These are phyloP conservation scores for Abortiporus biennis DNA, from an alignment of 1,284 basidiomycete species.

Conservation along the genomic window DNA sequence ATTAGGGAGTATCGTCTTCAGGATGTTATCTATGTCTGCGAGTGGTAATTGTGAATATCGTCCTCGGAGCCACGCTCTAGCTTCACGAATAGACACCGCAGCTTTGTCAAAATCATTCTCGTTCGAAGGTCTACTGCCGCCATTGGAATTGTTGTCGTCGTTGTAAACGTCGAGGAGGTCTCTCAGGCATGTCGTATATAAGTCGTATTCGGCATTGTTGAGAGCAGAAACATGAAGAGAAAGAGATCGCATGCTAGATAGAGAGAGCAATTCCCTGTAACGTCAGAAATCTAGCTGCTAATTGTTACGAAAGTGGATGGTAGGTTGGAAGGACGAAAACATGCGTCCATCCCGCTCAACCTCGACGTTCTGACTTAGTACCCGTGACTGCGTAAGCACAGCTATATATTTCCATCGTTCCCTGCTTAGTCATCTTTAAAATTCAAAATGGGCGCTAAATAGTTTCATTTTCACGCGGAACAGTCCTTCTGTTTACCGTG, in stretches of 20 bases:
- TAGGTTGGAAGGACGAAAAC: too few species aligned
- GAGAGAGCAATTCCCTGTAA: too few species aligned
- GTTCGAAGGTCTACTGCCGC: constrained; percentile 20
- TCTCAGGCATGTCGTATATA: constrained; percentile 54
- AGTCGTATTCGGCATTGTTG: constrained; percentile 59
- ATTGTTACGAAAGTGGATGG: too few species aligned
- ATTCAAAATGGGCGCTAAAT: too few species aligned
- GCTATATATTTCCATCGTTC: too few species aligned
- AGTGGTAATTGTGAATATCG: constrained; percentile 50
- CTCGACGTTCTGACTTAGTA: too few species aligned
- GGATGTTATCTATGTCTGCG: constrained; percentile 54
- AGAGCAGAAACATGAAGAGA: constrained; percentile 68
- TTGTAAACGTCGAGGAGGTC: constrained; percentile 48
- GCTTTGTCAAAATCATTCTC: constrained; percentile 47
- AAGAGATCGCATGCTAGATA: constrained; percentile 57
- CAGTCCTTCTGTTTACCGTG: too few species aligned
- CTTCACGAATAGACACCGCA: constrained; percentile 54
- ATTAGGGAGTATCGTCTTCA: constrained; percentile 54
- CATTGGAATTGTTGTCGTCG: constrained; percentile 23
- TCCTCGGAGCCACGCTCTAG: constrained; percentile 68
- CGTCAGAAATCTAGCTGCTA: too few species aligned
- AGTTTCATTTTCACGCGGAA: too few species aligned
- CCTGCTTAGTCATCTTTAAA: too few species aligned
- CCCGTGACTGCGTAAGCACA: too few species aligned
- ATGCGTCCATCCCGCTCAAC: too few species aligned